Evolutionary conservation across 1,284 basidiomycete genomes (phyloP), one percentile per base, ranked within the genome.

Genomic region (Grifola frondosa): DNA sequence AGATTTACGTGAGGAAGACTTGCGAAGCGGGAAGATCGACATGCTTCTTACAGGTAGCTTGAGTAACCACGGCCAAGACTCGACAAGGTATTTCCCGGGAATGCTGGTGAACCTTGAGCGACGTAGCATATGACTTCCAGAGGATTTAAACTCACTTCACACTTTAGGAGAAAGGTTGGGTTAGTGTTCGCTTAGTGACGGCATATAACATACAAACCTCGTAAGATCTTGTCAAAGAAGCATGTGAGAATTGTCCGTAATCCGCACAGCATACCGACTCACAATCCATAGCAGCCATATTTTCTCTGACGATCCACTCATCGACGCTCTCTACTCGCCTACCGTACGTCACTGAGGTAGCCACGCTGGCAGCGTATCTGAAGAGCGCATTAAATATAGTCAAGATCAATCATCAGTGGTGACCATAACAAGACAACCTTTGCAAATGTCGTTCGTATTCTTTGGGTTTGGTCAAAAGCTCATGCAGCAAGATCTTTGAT

Each of bases 1-100:
- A 5, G 15, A 3, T 2, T 30, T 20, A 25, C 28, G 31, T 37
- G 30, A 48, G 11, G 15, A 10, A 24, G 42, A 42, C 19, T 7
- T 4, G 5, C n/a, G n/a, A n/a, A n/a, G n/a, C 6, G 1, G 42
- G 30, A 13, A 42, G 22, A 22, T 13, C 12, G 22, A 6, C 1
- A 24, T 3, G 25, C 10, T 22, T 49, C 60, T 30, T 50, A 61
- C 62, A 6, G 75, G 76, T 6, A 77, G 62, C 44, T 71, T 71
- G 11, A 76, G 59, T 1, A 77, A 63, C 65, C 73, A 73, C 0
- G 75, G 74, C 61, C 70, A 68, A 5, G 71, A 68, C 56, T 78
- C 75, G 11, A 77, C 75, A 5, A 75, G 52, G 45, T 75, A 77
- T 55, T 77, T 77, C 28, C 75, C 75, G 2, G 75, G 75, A 42